A percentile compares a stretch with the other conserved stretches of the same genome.
Conservation (phyloP, 441 rosid genomes). For the Arabidopsis lyrata region DNA sequence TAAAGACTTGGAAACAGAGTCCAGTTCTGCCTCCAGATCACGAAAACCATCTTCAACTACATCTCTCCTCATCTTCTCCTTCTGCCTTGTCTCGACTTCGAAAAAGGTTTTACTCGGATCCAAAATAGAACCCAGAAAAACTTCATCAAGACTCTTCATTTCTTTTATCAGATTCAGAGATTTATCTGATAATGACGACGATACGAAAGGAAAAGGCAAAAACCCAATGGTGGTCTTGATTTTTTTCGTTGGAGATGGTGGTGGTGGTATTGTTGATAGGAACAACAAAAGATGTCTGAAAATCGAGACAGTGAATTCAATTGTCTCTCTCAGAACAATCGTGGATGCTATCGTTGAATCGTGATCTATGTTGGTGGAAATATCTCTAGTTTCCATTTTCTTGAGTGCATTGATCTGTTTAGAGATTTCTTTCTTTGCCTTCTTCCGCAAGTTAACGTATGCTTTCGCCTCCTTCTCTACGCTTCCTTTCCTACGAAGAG, state of each 20-base stretch:
- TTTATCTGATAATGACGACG: slow-evolving; percentile 27
- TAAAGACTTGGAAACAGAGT: slow-evolving; percentile 48
- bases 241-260: slow-evolving; percentile 32
- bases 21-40: slow-evolving; percentile 50
- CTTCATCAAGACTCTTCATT: slow-evolving; percentile 58
- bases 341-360: slow-evolving; percentile 40
- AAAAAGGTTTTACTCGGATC: slow-evolving; percentile 17
- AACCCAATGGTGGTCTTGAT: slow-evolving; percentile 41
- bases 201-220: slow-evolving; percentile 50
- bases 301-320: slow-evolving; percentile 45
- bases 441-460: slow-evolving; percentile 60
- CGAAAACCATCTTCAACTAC: slow-evolving; percentile 42
- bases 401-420: slow-evolving; percentile 47
- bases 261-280: slow-evolving; percentile 45
- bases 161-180: slow-evolving; percentile 52
- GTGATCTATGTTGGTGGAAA: slow-evolving; percentile 7
- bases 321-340: slow-evolving; percentile 55
- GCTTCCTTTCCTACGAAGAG: slow-evolving; percentile 60
- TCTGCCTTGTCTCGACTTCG: slow-evolving; percentile 42
- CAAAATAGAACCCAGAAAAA: slow-evolving; percentile 42
- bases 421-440: slow-evolving; percentile 50
- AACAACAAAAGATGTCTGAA: slow-evolving; percentile 55
- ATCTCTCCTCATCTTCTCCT: slow-evolving; percentile 37
- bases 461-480: slow-evolving; percentile 50
- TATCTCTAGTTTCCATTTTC: slow-evolving; percentile 38